Evolutionary conservation across 306 rosid genomes (phyloP), one percentile per base, ranked within the genome.

Genomic region (Quercus engelmannii): DNA sequence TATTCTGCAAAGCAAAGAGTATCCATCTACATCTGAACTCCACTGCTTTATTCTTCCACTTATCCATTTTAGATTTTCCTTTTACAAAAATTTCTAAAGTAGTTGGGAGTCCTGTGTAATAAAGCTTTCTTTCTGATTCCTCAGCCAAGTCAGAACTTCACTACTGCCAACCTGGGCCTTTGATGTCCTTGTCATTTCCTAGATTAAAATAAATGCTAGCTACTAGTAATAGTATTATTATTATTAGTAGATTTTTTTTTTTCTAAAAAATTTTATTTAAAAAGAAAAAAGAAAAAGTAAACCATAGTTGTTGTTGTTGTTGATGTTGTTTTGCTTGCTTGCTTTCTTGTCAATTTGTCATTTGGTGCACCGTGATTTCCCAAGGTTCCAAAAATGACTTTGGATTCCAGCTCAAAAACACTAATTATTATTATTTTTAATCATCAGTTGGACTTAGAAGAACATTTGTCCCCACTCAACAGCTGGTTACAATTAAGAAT

Each of bases 401-500:
- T 82, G 86, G 87, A 81, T 78, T 85, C 87, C 86, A 85, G 87
- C 85, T 72, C 71, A 80, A 81, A 33, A 41, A 35, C 76, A 81
- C 56, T 58, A 31, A 61, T 84, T 54, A 74, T 74, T 69, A 61
- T 81, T 54, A 69, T 74, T 69, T 78, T 52, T 70, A 61, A 81
- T 85, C 79, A 82, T 59, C 55, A 56, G 18, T 81, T 81, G 81
- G 88, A 86, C 85, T 83, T 81, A 21, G 43, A 75, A 74, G 58
- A 79, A 75, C 63, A 69, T 15, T 46, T 76, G 91, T 84, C 90
- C 90, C 90, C 82, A 86, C 85, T 79, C 6, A 83, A 80, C 87
- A 88, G 91, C 89, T 88, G 91, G 86, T 86, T 83, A 74, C 87
- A 80, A 79, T 83, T 86, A 79, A 77, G 74, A 71, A 77, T 79